Percentiles rank a stretch among this genome's conserved stretches.
phyloP scores from a whole-genome alignment of 306 rosid species.

The Cicer pinnatifidum region DNA sequence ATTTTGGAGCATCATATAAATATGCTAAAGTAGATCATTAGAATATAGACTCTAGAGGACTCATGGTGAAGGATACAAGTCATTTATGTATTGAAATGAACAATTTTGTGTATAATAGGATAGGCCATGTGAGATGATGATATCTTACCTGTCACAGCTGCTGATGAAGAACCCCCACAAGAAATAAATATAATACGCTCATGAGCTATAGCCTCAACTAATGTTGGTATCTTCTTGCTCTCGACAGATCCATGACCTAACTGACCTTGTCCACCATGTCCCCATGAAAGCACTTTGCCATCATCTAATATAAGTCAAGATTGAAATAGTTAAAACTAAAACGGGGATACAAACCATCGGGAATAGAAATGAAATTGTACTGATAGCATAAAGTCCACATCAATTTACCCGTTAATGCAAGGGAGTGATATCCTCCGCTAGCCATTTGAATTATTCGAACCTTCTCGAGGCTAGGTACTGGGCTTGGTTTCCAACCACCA shows the following conservation, averaged over 20 bases:
- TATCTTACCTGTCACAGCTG: constrained; percentile 77
- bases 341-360: neutral
- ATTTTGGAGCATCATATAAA: constrained; percentile 17
- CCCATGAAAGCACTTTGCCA: constrained; percentile 96
- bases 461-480: constrained; percentile 73
- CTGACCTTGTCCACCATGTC: constrained; percentile 95
- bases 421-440: constrained; percentile 95
- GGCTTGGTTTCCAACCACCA: constrained; percentile 92
- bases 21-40: neutral
- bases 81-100: constrained; percentile 11
- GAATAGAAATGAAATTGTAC: constrained; percentile 21
- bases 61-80: constrained; percentile 22
- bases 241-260: constrained; percentile 79
- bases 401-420: constrained; percentile 82
- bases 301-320: constrained; percentile 60
- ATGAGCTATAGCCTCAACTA: constrained; percentile 64
- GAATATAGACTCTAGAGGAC: constrained; percentile 26
- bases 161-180: constrained; percentile 89
- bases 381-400: constrained; percentile 16
- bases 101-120: neutral
- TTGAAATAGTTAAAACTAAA: constrained; percentile 26
- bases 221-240: constrained; percentile 69
- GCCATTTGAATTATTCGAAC: constrained; percentile 71
- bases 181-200: constrained; percentile 66
- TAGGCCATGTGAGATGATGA: constrained; percentile 4